Evolutionary conservation across 2,329 filamentous ascomycete species (phyloP), one percentile per base, ranked within the genome.

Genomic region (Penicillium fuscoglaucum): DNA sequence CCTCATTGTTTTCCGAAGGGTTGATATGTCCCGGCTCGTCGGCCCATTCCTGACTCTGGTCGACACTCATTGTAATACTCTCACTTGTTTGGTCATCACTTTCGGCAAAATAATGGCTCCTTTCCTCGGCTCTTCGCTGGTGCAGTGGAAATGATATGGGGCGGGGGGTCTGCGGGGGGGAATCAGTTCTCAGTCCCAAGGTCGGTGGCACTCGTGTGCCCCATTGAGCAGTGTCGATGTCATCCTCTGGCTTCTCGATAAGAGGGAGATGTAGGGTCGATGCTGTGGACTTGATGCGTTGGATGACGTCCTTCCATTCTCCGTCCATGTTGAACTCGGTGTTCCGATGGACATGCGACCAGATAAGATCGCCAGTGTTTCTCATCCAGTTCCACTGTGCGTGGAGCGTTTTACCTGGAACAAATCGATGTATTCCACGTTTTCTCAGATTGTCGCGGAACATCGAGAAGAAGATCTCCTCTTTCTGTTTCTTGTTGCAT

Each of bases 341-440:
- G 0, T 59, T 52, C 0, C 60, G 31, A 8, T 73, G 66, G 0
- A 74, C 68, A 26, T 63, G 48, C 0, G 51, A 35, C 68, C 67
- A 76, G 0, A 72, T 59, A 1, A 45, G 31, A 31, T 71, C 46
- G 0, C 61, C 50, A 0, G 50, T 29, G 2, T 52, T 17, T 13
- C 49, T 55, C 53, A 76, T 58, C 15, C 63, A 61, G 6, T 10
- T 8, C 64, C 66, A 71, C 33, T 74, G 72, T 0, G 62, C n/a
- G 3, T 58, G 7, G 0, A 75, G 26, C 0, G 54, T 61, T 0
- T 5, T 29, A 4, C 37, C 55, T 4, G 64, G 40, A 4, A 58
- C 19, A 33, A 68, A 46, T 0, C 48, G 57, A 1, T n/a, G 4
- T 7, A 73, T 68, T 0, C 68, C 71, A 53, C 59, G 59, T 0